Base-by-base conservation (phyloP, 257 asterid genomes). In the Solanum ossicruentum region DNA sequence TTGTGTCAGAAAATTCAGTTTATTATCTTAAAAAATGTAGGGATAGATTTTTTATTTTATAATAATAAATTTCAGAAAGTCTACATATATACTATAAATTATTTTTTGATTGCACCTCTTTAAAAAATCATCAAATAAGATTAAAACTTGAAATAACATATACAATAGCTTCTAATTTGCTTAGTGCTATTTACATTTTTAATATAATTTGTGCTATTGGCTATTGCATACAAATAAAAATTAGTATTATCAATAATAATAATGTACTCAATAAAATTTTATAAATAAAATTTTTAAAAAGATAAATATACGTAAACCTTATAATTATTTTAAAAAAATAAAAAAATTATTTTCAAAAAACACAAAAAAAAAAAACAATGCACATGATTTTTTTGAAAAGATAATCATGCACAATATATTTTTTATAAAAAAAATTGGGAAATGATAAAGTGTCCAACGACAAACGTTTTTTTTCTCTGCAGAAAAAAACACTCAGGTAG, bases 321-420 rank as follows among this genome's bases (percentile, higher is more conserved):
- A 32, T 32, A 32, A 32, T 32, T 32, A 28, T 0, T 28, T 28
- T 2, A 28, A n/a, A 28, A 28, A 28, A 28, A 28, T 28, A 28
- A 1, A 28, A 28, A 28, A 28, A 28, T 28, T 28, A 28, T 28
- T 28, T 28, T 28, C 3, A 3, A 32, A 32, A 32, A 32, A 32
- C 0, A 32, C 36, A 2, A 3, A 1, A 2, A 2, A 0, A 3
- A 32, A 28, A 32, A 32, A 0, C 3, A 32, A 32, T 32, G 3
- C 36, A 32, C 36, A 32, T 32, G 0, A 32, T 32, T 32, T 32
- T 36, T 36, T 36, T 36, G 6, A 36, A 36, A 36, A 36, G 41
- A 36, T 36, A 36, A 36, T 36, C 7, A 36, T 36, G 41, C 41
- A 36, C 41, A 36, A 36, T 36, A 36, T 36, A 36, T 4, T 36